phyloP scores from a whole-genome alignment of 1,284 basidiomycete genomes.

The Trametes versicolor region DNA sequence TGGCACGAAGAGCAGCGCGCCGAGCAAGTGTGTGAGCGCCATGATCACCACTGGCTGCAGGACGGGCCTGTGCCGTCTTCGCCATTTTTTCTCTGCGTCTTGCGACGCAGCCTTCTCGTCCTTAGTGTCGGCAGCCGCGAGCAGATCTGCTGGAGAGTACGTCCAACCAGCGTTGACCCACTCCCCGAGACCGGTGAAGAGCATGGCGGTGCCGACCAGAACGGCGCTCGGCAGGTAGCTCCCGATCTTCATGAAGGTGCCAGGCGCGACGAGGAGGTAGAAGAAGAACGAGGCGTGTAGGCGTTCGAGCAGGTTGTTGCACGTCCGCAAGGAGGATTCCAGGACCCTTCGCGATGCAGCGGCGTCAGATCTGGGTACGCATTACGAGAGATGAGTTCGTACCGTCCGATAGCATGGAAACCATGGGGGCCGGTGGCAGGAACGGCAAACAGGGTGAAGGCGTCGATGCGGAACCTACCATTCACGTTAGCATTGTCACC shows the following conservation, averaged over 20 bases:
- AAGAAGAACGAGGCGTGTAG: constrained; percentile 97
- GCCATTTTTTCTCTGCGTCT: constrained; percentile 1
- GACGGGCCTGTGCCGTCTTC: constrained; percentile 52
- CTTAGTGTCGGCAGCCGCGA: constrained; percentile 39
- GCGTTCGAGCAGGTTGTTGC: constrained; percentile 93
- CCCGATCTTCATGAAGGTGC: constrained; percentile 89
- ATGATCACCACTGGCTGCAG: constrained; percentile 63
- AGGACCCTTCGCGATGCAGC: constrained; percentile 62
- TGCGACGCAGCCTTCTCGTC: constrained; percentile 8
- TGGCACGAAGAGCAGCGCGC: constrained; percentile 57
- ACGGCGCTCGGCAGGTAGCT: constrained; percentile 89
- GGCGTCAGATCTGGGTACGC: background rate
- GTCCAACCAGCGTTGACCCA: constrained; percentile 79
- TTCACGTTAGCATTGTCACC: background rate
- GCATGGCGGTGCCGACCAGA: constrained; percentile 82
- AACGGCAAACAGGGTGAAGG: constrained; percentile 89
- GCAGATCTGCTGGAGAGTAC: constrained; percentile 35
- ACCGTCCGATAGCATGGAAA: constrained; percentile 92
- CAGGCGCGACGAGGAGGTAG: constrained; percentile 83
- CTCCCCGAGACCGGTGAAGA: constrained; percentile 78
- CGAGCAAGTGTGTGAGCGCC: constrained; percentile 61
- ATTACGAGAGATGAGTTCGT: constrained; percentile 8
- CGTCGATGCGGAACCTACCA: constrained; percentile 88
- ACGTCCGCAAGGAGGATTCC: constrained; percentile 88
- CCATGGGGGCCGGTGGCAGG: constrained; percentile 95